phyloP scores from a whole-genome alignment of 345 rosid genomes.

The Gossypioides kirkii region DNA sequence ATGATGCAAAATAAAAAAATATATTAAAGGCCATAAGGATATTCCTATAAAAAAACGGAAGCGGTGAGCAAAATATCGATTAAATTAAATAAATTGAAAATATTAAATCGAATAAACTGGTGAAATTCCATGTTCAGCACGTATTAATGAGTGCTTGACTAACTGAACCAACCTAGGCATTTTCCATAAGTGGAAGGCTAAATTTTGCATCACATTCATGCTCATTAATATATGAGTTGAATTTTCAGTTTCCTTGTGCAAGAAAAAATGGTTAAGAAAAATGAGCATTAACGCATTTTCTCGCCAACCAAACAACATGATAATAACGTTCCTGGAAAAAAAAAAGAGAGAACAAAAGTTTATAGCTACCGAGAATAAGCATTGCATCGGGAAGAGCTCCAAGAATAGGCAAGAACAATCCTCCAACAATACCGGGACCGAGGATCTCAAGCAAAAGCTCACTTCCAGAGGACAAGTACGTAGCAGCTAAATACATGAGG shows the following conservation, averaged over 20 bases:
- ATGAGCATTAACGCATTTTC: neutral
- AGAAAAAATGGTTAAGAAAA: neutral
- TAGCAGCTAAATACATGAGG: slow-evolving; percentile 79
- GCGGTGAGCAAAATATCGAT: no score
- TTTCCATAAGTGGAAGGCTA: neutral
- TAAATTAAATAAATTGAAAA: no score
- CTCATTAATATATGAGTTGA: neutral
- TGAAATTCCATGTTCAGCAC: no score
- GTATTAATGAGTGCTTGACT: no score
- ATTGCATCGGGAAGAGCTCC: slow-evolving; percentile 98
- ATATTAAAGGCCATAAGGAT: neutral
- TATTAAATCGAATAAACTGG: no score
- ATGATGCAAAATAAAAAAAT: neutral
- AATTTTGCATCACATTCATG: neutral
- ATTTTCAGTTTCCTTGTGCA: neutral
- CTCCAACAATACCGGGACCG: slow-evolving; percentile 94
- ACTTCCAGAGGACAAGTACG: slow-evolving; percentile 74
- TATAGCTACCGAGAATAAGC: slow-evolving; percentile 74
- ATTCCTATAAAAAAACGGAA: neutral
- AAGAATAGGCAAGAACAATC: slow-evolving; percentile 83
- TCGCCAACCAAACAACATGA: neutral
- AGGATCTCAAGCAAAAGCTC: slow-evolving; percentile 88
- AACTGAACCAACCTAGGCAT: no score
- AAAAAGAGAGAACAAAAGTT: neutral
- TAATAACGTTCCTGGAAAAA: no score